Percentiles rank a stretch among this genome's conserved stretches.
These are phyloP conservation scores for Trichoderma brevicompactum DNA, from an alignment of 2,329 filamentous ascomycete genomes.

Conservation along the genomic window DNA sequence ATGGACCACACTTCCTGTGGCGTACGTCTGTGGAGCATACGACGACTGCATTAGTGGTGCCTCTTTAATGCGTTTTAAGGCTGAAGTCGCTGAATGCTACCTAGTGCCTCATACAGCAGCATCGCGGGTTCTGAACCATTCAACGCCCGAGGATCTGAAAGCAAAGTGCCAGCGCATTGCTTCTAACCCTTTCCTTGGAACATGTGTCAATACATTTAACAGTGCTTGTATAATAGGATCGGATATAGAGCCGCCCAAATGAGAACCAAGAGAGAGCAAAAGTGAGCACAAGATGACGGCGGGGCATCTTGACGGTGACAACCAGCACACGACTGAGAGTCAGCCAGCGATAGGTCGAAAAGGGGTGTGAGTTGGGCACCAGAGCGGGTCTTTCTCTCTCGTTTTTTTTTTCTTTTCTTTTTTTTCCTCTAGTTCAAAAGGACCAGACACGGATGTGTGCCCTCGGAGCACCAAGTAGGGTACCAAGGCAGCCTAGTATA, in stretches of 20 bases:
- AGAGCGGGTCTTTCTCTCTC: slow-evolving; percentile 19
- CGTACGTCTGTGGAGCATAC: slow-evolving; percentile 15
- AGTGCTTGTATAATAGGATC: neutral
- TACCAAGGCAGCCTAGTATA: slow-evolving; percentile 11
- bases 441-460: neutral
- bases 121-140: slow-evolving; percentile 4
- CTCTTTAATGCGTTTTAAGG: slow-evolving; percentile 21
- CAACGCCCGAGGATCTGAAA: neutral
- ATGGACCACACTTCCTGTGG: neutral
- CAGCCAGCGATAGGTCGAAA: slow-evolving; percentile 1
- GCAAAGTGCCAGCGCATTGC: slow-evolving; percentile 7
- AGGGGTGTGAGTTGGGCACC: slow-evolving; percentile 25
- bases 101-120: slow-evolving; percentile 2
- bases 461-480: neutral
- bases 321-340: slow-evolving; percentile 10
- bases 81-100: slow-evolving; percentile 20
- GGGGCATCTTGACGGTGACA: slow-evolving; percentile 19
- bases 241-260: neutral
- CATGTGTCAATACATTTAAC: neutral
- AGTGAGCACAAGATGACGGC: slow-evolving; percentile 6
- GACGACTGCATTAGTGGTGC: slow-evolving; percentile 15
- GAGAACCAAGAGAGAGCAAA: neutral
- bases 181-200: neutral
- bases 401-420: neutral
- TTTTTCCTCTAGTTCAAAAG: neutral